Evolutionary conservation across 2,329 filamentous ascomycete genomes (phyloP), one percentile per base, ranked within the genome.

Genomic region (Neodidymelliopsis sp.): DNA sequence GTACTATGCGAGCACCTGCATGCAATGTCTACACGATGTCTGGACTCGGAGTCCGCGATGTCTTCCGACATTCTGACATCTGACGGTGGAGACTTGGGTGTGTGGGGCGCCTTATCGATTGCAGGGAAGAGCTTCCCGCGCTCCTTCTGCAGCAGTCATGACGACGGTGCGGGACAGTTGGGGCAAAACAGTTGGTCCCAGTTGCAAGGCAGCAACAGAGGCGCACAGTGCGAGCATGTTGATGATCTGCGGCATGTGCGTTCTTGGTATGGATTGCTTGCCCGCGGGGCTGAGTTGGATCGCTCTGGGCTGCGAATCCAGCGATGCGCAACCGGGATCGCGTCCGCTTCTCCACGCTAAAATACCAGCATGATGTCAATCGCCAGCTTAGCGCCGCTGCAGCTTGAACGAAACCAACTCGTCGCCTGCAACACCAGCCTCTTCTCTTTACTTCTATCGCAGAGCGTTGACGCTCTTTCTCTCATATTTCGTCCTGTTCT

Each of bases 341-440:
- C n/a, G 18, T 44, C 49, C 49, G 49, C 43, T 22, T n/a, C 20
- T 36, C 35, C 20, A 30, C 40, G 39, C 40, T 43, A 49, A 28
- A 12, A 6, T 18, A 38, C 42, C 24, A 31, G 15, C 34, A 40
- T 51, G 49, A 45, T 37, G 43, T 46, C 31, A 43, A 42, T 33
- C 33, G 25, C 33, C 12, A 27, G 29, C 22, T 39, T 47, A 44
- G 42, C 49, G 47, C 36, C 19, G 23, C 16, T 10, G 42, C 28
- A 42, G 49, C 41, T 52, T 25, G 28, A 38, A 47, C 29, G 43
- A 52, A 52, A 52, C 42, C 49, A 52, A 39, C 43, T 46, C 33
- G 29, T 47, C 24, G 42, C 43, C 49, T 38, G 42, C 42, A 34
- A 23, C 30, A 43, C 49, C 49, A 47, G 38, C 42, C 43, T 46